These are phyloP conservation scores for Dryadomyces sulphureus DNA, from an alignment of 2,329 filamentous ascomycete genomes.

Conservation along the genomic window DNA sequence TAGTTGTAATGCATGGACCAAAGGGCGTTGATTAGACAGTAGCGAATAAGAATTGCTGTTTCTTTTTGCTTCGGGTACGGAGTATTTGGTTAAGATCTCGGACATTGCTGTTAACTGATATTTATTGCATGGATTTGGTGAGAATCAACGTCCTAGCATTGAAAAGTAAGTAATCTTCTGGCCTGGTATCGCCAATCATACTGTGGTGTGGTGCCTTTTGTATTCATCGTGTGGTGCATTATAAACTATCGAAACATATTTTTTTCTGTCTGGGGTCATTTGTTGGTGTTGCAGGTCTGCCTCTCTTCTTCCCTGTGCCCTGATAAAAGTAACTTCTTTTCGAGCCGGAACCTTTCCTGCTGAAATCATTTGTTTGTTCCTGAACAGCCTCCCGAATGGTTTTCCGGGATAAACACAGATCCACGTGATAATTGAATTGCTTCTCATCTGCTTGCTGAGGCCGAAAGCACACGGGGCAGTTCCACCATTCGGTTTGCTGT, in stretches of 20 bases:
- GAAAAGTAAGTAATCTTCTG: too few species aligned
- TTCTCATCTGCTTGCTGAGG: slow-evolving; percentile 63
- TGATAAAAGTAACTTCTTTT: slow-evolving; percentile 22
- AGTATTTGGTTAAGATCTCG: too few species aligned
- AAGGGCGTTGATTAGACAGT: neutral
- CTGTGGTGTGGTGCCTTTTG: too few species aligned
- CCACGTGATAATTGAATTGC: slow-evolving; percentile 81
- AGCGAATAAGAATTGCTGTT: neutral
- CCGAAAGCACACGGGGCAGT: slow-evolving; percentile 74
- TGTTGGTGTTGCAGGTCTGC: slow-evolving; percentile 13
- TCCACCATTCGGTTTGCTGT: slow-evolving; percentile 38
- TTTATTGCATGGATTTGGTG: too few species aligned
- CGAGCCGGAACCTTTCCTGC: slow-evolving; percentile 14
- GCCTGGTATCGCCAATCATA: too few species aligned
- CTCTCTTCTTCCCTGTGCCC: slow-evolving; percentile 22
- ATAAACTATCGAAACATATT: slow-evolving; percentile 29
- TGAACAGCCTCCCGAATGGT: slow-evolving; percentile 76
- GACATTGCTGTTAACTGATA: too few species aligned
- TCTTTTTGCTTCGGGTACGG: too few species aligned
- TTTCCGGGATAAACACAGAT: slow-evolving; percentile 73
- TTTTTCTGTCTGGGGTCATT: slow-evolving; percentile 34
- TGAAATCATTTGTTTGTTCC: slow-evolving; percentile 18
- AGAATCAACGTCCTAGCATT: too few species aligned
- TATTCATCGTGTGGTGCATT: neutral
- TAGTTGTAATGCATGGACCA: neutral